phyloP scores from a whole-genome alignment of 2,329 filamentous ascomycete species.

The Pestalotiopsis sp. region DNA sequence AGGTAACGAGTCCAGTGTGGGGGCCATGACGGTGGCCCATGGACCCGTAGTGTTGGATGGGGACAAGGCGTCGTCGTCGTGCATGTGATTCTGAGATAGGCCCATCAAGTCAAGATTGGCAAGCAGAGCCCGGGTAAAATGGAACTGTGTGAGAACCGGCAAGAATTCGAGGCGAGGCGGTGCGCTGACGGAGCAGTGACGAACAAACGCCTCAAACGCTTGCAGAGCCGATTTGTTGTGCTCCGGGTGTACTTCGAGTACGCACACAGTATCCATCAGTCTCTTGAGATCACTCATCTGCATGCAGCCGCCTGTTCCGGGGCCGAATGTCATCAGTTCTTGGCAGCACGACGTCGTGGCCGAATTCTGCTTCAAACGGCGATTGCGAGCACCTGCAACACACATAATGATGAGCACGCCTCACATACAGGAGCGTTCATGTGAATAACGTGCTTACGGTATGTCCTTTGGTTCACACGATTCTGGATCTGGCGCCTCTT shows the following conservation, averaged over 20 bases:
- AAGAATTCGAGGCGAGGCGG: constrained; percentile 18
- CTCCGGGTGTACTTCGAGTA: background rate
- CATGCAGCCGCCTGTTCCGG: background rate
- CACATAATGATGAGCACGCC: background rate
- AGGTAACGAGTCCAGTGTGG: background rate
- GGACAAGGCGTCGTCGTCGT: constrained; percentile 20
- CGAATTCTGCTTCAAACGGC: background rate
- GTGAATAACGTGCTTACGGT: constrained; percentile 11
- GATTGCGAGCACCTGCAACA: background rate
- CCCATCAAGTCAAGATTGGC: constrained; percentile 17
- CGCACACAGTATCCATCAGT: background rate
- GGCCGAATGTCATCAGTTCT: background rate
- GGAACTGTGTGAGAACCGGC: constrained; percentile 19
- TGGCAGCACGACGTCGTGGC: background rate
- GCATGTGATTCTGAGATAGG: constrained; percentile 15
- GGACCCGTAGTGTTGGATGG: constrained; percentile 12
- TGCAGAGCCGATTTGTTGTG: background rate
- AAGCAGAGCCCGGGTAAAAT: constrained; percentile 21
- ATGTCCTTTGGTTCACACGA: constrained; percentile 24
- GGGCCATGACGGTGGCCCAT: constrained; percentile 12
- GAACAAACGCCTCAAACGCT: background rate
- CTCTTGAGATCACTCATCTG: constrained; percentile 15
- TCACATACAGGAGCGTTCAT: background rate
- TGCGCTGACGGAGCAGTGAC: constrained; percentile 16
- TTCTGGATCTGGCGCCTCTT: constrained; percentile 26